A percentile compares a stretch with the other conserved stretches of the same genome.
Evolutionary conservation across 768 basidiomycete species (phyloP).

Genomic region (Russula virescens): DNA sequence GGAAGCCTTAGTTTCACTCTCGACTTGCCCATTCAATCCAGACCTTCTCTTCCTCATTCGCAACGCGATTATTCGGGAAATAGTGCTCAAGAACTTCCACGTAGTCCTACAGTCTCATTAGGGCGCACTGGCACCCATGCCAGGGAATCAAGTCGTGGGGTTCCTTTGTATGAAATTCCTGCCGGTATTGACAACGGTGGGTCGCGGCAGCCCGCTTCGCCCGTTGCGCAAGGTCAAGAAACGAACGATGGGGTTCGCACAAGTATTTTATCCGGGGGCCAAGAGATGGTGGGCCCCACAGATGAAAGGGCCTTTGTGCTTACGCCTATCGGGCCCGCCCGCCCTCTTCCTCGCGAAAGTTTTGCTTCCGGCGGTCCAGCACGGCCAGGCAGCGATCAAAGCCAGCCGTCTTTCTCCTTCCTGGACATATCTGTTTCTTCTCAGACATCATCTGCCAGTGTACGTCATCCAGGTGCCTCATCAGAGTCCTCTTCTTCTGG

Average conservation of each 20-base stretch:
- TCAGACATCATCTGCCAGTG: constrained; percentile 6
- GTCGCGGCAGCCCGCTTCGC: constrained; percentile 6
- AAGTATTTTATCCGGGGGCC: constrained; percentile 1
- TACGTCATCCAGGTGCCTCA: background rate
- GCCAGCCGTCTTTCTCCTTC: constrained; percentile 21
- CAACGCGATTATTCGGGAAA: constrained; percentile 21
- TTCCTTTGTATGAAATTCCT: constrained; percentile 14
- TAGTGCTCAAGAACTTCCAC: constrained; percentile 23
- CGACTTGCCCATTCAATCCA: constrained; percentile 23
- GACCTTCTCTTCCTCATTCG: constrained; percentile 15
- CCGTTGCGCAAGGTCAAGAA: background rate
- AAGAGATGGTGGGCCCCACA: background rate
- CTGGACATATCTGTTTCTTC: constrained; percentile 23
- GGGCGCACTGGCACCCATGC: constrained; percentile 16
- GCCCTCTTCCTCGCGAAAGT: constrained; percentile 1
- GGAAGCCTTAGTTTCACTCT: constrained; percentile 25
- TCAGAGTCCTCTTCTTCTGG: constrained; percentile 18
- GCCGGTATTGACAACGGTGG: constrained; percentile 1
- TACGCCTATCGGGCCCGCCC: constrained; percentile 1
- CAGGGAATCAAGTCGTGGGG: constrained; percentile 21
- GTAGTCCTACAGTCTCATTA: constrained; percentile 24
- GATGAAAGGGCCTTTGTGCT: constrained; percentile 2
- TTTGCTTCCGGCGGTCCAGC: background rate
- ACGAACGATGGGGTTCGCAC: background rate
- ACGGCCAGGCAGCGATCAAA: background rate